Conservation (phyloP, 83 land plant species). For the Larix sibirica region DNA sequence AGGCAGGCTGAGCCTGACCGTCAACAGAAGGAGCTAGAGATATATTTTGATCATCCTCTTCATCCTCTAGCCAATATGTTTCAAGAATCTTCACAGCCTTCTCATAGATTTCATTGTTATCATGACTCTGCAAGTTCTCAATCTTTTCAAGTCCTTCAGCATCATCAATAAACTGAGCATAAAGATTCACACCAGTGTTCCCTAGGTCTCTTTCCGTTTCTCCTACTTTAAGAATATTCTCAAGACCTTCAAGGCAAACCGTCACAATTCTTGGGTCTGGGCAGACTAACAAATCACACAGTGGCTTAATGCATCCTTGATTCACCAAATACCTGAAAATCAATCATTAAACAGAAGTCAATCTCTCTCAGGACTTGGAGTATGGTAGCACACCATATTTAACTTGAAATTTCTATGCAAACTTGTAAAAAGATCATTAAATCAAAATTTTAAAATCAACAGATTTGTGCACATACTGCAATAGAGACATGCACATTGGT, state of each 20-base stretch:
- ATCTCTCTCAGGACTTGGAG: too few species aligned
- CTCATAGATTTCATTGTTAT: slow-evolving; percentile 79
- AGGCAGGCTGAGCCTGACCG: slow-evolving; percentile 30
- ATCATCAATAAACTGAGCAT: slow-evolving; percentile 70
- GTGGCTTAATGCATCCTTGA: slow-evolving; percentile 76
- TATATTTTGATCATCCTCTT: slow-evolving; percentile 35
- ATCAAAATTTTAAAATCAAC: too few species aligned
- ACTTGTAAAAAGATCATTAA: too few species aligned
- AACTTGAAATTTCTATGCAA: too few species aligned
- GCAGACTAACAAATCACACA: slow-evolving; percentile 69
- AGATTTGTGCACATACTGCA: too few species aligned
- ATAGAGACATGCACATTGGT: too few species aligned
- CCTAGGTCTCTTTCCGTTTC: slow-evolving; percentile 65
- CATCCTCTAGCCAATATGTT: slow-evolving; percentile 76
- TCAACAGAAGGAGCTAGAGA: too few species aligned
- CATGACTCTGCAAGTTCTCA: slow-evolving; percentile 72
- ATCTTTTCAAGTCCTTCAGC: slow-evolving; percentile 79
- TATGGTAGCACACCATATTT: too few species aligned
- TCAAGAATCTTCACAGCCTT: slow-evolving; percentile 73
- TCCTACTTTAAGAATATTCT: slow-evolving; percentile 78
- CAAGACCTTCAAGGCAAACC: slow-evolving; percentile 76
- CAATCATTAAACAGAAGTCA: too few species aligned
- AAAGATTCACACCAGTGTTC: slow-evolving; percentile 21
- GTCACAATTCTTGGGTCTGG: slow-evolving; percentile 70
- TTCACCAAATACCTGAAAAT: slow-evolving; percentile 55